A percentile compares a stretch with the other conserved stretches of the same genome.
phyloP scores from a whole-genome alignment of 2,329 filamentous ascomycete species.

The Zalaria obscura region DNA sequence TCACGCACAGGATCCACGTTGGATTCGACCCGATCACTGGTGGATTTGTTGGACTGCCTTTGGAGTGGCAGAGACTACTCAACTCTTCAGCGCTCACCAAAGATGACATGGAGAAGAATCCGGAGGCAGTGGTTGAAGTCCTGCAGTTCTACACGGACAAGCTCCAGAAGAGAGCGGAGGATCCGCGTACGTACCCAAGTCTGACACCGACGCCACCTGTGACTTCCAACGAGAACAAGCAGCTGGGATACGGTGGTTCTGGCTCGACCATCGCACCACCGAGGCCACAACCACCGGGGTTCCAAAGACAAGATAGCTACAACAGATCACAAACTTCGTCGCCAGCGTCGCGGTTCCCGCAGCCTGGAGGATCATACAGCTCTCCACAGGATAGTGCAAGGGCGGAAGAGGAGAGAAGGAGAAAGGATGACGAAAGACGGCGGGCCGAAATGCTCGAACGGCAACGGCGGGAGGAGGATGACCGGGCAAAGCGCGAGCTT shows the following conservation, averaged over 20 bases:
- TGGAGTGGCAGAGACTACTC: conserved; percentile 93
- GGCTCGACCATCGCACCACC: conserved; percentile 35
- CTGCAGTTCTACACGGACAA: conserved; percentile 74
- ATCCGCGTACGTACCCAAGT: conserved; percentile 54
- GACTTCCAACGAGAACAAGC: conserved; percentile 28
- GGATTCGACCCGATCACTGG: conserved; percentile 93
- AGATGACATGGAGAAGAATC: conserved; percentile 96
- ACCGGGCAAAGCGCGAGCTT: conserved; percentile 55
- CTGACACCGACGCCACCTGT: conserved; percentile 53
- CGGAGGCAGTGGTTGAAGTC: conserved; percentile 53
- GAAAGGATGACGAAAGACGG: conserved; percentile 24
- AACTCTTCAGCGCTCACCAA: conserved; percentile 96
- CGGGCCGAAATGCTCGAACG: conserved; percentile 18
- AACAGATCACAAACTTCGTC: conserved; percentile 7
- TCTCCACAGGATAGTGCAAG: conserved; percentile 21
- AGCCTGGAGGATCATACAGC: background rate
- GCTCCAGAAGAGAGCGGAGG: conserved; percentile 58
- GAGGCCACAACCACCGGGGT: conserved; percentile 28
- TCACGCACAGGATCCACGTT: conserved; percentile 91
- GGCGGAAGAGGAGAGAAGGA: conserved; percentile 25
- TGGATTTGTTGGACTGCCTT: conserved; percentile 84
- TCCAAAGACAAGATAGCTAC: conserved; percentile 32
- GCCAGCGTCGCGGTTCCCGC: background rate
- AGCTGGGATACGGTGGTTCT: conserved; percentile 29
- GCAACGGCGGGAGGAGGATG: conserved; percentile 28